Percentiles rank a stretch among this genome's conserved stretches.
phyloP scores from a whole-genome alignment of 768 basidiomycete genomes.

The Agrocybe praecox region DNA sequence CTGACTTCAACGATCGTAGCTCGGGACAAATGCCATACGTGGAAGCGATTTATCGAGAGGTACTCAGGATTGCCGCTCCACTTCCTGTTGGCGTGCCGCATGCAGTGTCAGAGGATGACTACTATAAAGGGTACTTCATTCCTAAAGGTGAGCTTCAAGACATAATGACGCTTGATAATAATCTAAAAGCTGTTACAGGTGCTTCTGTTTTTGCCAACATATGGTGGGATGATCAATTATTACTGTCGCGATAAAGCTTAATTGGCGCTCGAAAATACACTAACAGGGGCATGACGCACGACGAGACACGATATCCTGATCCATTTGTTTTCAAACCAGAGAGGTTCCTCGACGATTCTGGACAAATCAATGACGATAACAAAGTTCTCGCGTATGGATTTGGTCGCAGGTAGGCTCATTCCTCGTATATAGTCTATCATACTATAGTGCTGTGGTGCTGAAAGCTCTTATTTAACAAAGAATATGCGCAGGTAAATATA shows the following conservation, averaged over 20 bases:
- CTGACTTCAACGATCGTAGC: constrained; percentile 25
- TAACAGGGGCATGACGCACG: constrained; percentile 24
- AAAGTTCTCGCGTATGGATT: constrained; percentile 12
- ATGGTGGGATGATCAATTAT: constrained; percentile 12
- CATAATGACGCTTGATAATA: too few species aligned
- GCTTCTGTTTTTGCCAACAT: constrained; percentile 15
- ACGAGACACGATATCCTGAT: constrained; percentile 22
- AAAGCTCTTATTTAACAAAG: background rate
- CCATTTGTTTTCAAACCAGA: constrained; percentile 28
- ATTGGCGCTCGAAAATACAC: background rate
- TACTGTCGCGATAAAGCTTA: background rate
- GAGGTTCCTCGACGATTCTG: constrained; percentile 20
- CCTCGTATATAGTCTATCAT: background rate
- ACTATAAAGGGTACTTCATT: constrained; percentile 31
- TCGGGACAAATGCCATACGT: constrained; percentile 27
- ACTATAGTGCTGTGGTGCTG: too few species aligned
- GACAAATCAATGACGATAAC: constrained; percentile 10
- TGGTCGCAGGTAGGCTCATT: constrained; percentile 15
- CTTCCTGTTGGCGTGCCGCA: background rate
- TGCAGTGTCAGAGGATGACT: constrained; percentile 21
- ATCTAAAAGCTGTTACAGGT: background rate
- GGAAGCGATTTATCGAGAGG: constrained; percentile 19
- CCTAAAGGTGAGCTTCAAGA: constrained; percentile 27
- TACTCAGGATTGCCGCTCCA: constrained; percentile 1
- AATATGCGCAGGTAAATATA: constrained; percentile 9